Evolutionary conservation across 2,329 filamentous ascomycete genomes (phyloP), one percentile per base, ranked within the genome.

Genomic region (Alternaria brassicicola): DNA sequence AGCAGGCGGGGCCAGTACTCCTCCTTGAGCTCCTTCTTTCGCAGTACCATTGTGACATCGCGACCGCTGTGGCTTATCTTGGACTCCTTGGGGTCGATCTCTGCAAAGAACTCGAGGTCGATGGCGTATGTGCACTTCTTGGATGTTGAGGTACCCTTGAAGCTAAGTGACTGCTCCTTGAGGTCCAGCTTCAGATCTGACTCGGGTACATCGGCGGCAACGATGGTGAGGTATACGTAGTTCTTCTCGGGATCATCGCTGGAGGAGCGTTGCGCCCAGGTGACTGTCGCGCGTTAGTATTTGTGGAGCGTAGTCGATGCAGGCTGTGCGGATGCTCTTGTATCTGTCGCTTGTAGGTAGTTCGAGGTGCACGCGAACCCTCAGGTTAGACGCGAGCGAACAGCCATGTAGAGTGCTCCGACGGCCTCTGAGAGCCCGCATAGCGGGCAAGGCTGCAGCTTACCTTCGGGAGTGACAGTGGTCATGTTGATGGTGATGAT

Each of bases 261-360:
- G 75, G 89, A 95, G 45, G 94, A 98, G 84, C 95, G 93, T 85
- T 99, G 95, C 67, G 95, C 94, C 95, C 95, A 99, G 80, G 93
- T 90, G 72, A 99, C 95, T 98, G 74, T 58, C 19, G 28, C 17
- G 45, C 59, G 62, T 76, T 64, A 76, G 71, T 38, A 47, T 47
- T 2, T 33, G 31, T 41, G 13, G 12, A 33, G 3, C 30, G 19
- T 17, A 17, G 21, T 42, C 7, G 7, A n/a, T 35, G 21, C 42
- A 59, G 36, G 48, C 58, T 55, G 49, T 54, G 48, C 25, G 15
- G 36, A 43, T 54, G 62, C 51, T 56, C n/a, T 17, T 19, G 17
- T 28, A 19, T 12, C 39, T 15, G 46, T 41, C 38, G 45, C 45
- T 12, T 42, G 21, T 21, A 19, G 17, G n/a, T 3, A 15, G 7